Evolutionary conservation across 2,329 filamentous ascomycete species (phyloP).

Genomic region (Ceratocystis smalleyi): DNA sequence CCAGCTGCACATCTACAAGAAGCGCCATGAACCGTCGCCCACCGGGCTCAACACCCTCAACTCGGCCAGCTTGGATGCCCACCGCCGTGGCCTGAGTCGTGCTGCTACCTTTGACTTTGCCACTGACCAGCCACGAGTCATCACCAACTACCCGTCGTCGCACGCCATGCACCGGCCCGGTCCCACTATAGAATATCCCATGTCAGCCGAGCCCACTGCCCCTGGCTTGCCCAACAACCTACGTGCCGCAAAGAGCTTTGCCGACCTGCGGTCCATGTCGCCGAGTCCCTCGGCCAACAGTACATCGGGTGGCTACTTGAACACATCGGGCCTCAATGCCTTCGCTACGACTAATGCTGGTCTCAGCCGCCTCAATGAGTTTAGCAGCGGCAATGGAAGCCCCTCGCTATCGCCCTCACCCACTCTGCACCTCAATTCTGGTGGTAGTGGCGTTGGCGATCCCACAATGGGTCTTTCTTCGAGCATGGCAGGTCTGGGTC

Average conservation of each 20-base stretch:
- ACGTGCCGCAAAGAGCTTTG: constrained; percentile 88
- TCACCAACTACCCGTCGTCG: constrained; percentile 44
- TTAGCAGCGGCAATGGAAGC: constrained; percentile 22
- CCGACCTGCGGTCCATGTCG: constrained; percentile 85
- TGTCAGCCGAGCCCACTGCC: constrained; percentile 49
- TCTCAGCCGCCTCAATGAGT: constrained; percentile 13
- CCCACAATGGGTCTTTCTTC: constrained; percentile 13
- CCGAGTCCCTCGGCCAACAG: constrained; percentile 74
- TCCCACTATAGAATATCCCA: constrained; percentile 75
- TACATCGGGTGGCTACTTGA: constrained; percentile 58
- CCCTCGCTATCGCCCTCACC: constrained; percentile 13
- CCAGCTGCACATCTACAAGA: constrained; percentile 78
- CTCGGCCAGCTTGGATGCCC: constrained; percentile 56
- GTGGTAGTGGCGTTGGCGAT: constrained; percentile 20
- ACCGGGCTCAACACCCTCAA: constrained; percentile 39
- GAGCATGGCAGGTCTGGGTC: constrained; percentile 10
- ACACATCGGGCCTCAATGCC: constrained; percentile 34
- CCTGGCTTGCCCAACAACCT: constrained; percentile 58
- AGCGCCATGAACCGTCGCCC: constrained; percentile 37
- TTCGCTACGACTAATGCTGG: constrained; percentile 12
- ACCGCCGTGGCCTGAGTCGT: constrained; percentile 72
- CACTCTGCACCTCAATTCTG: constrained; percentile 19
- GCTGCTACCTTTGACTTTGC: constrained; percentile 97
- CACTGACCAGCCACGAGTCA: constrained; percentile 54
- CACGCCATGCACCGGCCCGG: constrained; percentile 69